phyloP scores from a whole-genome alignment of 164 flowering plant genomes.

The Umbellularia californica region DNA sequence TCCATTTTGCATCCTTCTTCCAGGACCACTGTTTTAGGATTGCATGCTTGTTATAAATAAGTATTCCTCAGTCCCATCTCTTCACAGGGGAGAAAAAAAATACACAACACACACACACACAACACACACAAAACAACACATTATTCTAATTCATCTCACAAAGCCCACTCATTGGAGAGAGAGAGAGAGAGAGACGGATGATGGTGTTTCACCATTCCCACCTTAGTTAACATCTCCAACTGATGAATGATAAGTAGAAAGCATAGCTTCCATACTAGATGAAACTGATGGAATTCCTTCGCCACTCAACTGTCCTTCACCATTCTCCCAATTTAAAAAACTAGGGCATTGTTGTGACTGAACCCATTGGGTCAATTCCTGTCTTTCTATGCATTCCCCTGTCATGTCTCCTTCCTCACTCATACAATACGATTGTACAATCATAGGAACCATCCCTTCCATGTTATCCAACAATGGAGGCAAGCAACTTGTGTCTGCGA shows the following conservation, averaged over 20 bases:
- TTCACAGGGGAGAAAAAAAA: not conserved
- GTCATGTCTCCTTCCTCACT: constrained; percentile 28
- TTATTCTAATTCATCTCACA: not conserved
- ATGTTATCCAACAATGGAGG: constrained; percentile 54
- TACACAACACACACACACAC: not conserved
- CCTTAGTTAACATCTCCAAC: constrained; percentile 9
- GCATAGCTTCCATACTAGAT: constrained; percentile 36
- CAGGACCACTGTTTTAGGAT: not conserved
- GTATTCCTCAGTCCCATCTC: not conserved
- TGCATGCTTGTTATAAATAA: not conserved
- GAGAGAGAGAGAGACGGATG: not conserved
- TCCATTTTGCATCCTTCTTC: not conserved
- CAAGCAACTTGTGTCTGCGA: constrained; percentile 26
- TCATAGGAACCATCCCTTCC: constrained; percentile 40
- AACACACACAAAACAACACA: not conserved
- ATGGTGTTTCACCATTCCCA: not conserved
- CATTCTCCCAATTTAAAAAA: constrained; percentile 66
- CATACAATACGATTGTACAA: constrained; percentile 33
- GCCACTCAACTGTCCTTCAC: constrained; percentile 40
- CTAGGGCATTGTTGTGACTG: constrained; percentile 49
- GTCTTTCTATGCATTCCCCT: constrained; percentile 46
- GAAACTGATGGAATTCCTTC: constrained; percentile 41
- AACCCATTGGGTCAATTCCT: constrained; percentile 59
- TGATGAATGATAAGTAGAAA: constrained; percentile 52
- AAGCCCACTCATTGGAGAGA: constrained; percentile 1